Evolutionary conservation across 805 yeast genomes (phyloP), one percentile per base, ranked within the genome.

Genomic region (Candida tammaniensis): DNA sequence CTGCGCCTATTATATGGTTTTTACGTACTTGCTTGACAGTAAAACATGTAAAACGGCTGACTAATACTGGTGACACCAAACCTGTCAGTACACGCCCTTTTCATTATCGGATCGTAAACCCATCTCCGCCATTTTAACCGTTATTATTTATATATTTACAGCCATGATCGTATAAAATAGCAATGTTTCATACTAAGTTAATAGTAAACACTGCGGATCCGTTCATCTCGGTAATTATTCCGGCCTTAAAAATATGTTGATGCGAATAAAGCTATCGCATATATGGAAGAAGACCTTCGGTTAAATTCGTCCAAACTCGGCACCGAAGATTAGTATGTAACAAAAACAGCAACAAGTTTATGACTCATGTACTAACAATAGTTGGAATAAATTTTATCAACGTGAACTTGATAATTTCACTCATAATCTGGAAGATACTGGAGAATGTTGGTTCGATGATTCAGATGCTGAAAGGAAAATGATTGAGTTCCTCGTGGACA

Each of bases 361-460:
- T n/a, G n/a, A n/a, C n/a, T 24, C 9, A 12, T 12, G 18, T 32
- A 41, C 59, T 54, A 54, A 55, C 48, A 24, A n/a, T 27, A 72
- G 80, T 65, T 91, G 98, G 98, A 89, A 93, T 57, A 75, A 81
- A 34, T 86, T 91, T 57, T 91, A 91, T 58, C 64, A 76, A 27
- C 52, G 76, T 14, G 98, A 91, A 52, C 74, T 76, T 42, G 48
- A 55, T 17, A 91, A 91, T 59, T 91, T 85, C 50, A 58, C 67
- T 24, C 76, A 76, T 18, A 85, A 91, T 54, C 78, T 83, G 12
- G 72, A 82, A 13, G 97, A 93, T 55, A 80, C 88, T 0, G 99
- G 99, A 2, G 98, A 93, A 57, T 76, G 89, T 56, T 93, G 98
- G 98, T 93, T 93, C 58, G 80, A 84, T 46, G 98, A 93, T 51